phyloP scores from a whole-genome alignment of 441 rosid genomes.

The Dalechampia spathulata region DNA sequence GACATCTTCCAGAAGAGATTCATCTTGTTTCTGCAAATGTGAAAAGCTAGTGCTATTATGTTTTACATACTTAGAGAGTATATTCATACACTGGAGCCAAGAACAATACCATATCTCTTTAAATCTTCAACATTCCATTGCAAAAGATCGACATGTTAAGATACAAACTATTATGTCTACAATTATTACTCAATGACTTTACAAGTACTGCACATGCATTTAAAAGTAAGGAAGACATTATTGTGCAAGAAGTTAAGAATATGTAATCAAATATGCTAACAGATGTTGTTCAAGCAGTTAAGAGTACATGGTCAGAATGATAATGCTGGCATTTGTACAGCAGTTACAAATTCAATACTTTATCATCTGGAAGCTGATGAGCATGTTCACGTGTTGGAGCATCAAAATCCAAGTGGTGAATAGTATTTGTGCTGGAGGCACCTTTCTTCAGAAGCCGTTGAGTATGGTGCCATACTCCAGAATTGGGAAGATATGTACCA shows the following conservation, averaged over 20 bases:
- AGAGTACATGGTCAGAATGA: too few relatives aligned
- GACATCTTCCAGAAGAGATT: conserved; percentile 91
- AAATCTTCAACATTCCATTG: background rate
- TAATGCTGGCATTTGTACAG: conserved; percentile 5
- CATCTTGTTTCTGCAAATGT: conserved; percentile 63
- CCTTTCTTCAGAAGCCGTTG: conserved; percentile 77
- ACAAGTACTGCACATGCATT: too few relatives aligned
- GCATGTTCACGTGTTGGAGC: conserved; percentile 98
- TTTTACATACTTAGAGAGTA: conserved; percentile 1
- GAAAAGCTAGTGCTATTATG: too few relatives aligned
- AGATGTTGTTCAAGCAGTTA: too few relatives aligned
- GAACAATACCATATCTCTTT: background rate
- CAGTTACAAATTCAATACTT: conserved; percentile 33
- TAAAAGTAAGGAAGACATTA: too few relatives aligned
- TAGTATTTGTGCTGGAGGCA: conserved; percentile 41
- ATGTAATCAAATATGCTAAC: conserved; percentile 8
- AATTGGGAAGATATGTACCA: conserved; percentile 88
- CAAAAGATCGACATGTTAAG: background rate
- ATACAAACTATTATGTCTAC: background rate
- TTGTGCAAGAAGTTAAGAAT: conserved; percentile 5
- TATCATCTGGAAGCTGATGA: conserved; percentile 69
- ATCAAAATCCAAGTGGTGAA: conserved; percentile 96
- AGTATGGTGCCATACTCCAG: conserved; percentile 96
- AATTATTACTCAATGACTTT: background rate
- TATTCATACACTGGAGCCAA: background rate